Evolutionary conservation across 2,329 filamentous ascomycete species (phyloP), one percentile per base, ranked within the genome.

Genomic region (Fusarium avenaceum): DNA sequence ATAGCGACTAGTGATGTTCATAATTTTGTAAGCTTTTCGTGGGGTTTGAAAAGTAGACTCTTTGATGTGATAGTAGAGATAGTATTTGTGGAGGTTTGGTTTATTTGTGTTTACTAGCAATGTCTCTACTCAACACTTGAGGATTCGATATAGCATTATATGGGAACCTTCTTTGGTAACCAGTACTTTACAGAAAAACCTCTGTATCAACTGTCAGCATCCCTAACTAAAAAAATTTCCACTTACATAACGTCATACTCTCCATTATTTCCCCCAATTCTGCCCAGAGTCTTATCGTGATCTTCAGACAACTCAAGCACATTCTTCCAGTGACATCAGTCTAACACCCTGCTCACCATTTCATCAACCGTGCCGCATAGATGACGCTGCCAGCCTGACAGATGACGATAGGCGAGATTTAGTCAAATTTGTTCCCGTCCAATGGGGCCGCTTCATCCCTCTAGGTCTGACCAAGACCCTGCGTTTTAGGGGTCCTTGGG

Each of bases 371-470:
- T 17, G 63, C 48, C 49, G 48, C 58, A 64, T 3, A 19, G 6
- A 67, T 64, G 58, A 55, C 64, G 52, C 9, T 30, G 19, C 20
- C 26, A 13, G 42, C 5, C 1, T 48, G 30, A 17, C 13, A 10
- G 4, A 17, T 52, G 51, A 48, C 26, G 38, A 48, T 32, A 49
- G 1, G 1, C 8, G 6, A 39, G 2, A 42, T 63, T 67, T 67
- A 67, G 4, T 57, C 63, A 54, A n/a, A 4, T 28, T 51, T 39
- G 67, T 45, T 59, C 2, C 64, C 63, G n/a, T 4, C 63, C 63
- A 67, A 64, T 63, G 3, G 32, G 1, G 45, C 33, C 15, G 7
- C 15, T 38, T 1, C 3, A 8, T 6, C 4, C 0, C 7, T 3
- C 7, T 4, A 1, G 2, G 8, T 39, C 42, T 40, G 14, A 43